Base-by-base conservation (phyloP, 1,284 basidiomycete genomes). In the Nidula niveotomentosa region DNA sequence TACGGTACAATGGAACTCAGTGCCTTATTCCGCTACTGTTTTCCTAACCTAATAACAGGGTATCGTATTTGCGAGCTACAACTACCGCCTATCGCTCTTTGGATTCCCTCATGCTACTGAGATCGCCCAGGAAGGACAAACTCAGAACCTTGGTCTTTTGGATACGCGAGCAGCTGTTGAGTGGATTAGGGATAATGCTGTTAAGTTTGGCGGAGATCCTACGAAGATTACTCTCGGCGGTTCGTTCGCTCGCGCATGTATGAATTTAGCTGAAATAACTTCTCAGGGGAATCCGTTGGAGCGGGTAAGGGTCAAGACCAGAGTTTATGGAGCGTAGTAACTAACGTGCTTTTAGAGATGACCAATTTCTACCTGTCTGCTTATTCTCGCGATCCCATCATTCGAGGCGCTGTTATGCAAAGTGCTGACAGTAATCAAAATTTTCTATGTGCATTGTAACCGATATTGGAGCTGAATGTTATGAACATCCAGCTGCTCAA, bases 311-410 rank as follows among this genome's bases (percentile, higher is more conserved):
- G 17, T 36, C n/a, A n/a, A n/a, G n/a, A n/a, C n/a, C n/a, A n/a
- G n/a, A n/a, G n/a, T n/a, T n/a, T n/a, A n/a, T n/a, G n/a, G n/a
- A n/a, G n/a, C n/a, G n/a, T n/a, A n/a, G n/a, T n/a, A n/a, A n/a
- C n/a, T n/a, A n/a, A n/a, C n/a, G 5, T 43, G 43, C 50, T 23
- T 35, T 3, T 43, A 75, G 73, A 75, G 58, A 76, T 74, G 73
- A 76, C 75, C 1, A 76, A 76, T 56, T 63, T 73, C 17, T 78
- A 78, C 55, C 65, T 77, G 46, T 74, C 73, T 8, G 75, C 74
- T 7, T 76, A 65, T 54, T 56, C 62, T n/a, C 56, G 66, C 6
- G 64, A 76, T 44, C 70, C 76, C 1, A 59, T 76, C 36, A 70
- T 77, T 45, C 67, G 72, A 12, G 73, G 69, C 17, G 75, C 73